phyloP scores from a whole-genome alignment of 129 eudicot species.

The Helichrysum umbraculigerum region DNA sequence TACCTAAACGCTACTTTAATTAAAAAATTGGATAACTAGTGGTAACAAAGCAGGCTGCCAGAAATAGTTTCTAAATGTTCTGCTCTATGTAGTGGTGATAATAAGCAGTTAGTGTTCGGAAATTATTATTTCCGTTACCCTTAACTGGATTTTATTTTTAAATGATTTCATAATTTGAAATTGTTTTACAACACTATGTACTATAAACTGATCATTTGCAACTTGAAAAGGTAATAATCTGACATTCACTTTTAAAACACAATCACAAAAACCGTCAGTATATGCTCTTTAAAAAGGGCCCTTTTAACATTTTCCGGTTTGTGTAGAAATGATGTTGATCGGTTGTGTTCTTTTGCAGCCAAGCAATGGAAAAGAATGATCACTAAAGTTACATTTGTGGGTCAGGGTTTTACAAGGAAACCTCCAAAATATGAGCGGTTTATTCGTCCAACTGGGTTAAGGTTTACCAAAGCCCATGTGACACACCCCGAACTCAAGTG shows the following conservation, averaged over 20 bases:
- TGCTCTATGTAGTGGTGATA: background rate
- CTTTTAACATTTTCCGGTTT: background rate
- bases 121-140: background rate
- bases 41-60: background rate
- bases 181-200: background rate
- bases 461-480: slow-evolving; percentile 85
- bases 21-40: background rate
- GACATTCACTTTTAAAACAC: background rate
- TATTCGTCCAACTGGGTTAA: slow-evolving; percentile 82
- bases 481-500: slow-evolving; percentile 98
- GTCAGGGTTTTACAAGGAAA: slow-evolving; percentile 82
- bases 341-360: slow-evolving; percentile 44
- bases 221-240: background rate
- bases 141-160: background rate
- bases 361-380: slow-evolving; percentile 98
- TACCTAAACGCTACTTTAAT: background rate
- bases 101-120: background rate
- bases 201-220: background rate
- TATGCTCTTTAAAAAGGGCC: background rate
- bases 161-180: background rate
- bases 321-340: background rate
- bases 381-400: slow-evolving; percentile 88
- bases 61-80: background rate
- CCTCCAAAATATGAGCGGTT: slow-evolving; percentile 93
- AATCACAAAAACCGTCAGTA: background rate